Evolutionary conservation across 495 filamentous ascomycete genomes (phyloP).

Genomic region (Penicillium manginii): DNA sequence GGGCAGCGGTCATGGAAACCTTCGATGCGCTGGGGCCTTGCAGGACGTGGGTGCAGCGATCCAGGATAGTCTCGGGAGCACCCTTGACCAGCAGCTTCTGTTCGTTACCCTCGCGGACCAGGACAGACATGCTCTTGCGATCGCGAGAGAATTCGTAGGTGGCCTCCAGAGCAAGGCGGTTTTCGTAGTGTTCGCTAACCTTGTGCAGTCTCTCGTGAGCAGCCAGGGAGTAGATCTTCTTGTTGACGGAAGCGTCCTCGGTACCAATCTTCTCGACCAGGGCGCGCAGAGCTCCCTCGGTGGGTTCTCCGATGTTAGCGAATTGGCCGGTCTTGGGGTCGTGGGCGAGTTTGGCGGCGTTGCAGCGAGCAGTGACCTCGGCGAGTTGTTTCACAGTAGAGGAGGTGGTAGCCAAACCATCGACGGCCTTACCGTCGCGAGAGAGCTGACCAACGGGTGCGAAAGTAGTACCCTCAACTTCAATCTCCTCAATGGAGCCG

Average conservation of each 20-base stretch:
- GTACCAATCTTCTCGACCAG: constrained; percentile 95
- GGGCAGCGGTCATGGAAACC: constrained; percentile 67
- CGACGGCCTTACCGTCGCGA: constrained; percentile 65
- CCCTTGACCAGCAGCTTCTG: constrained; percentile 94
- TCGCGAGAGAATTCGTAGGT: constrained; percentile 98
- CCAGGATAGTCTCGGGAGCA: constrained; percentile 90
- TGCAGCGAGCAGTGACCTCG: constrained; percentile 89
- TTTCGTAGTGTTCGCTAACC: constrained; percentile 84
- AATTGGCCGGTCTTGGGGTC: constrained; percentile 73
- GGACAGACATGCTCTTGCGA: constrained; percentile 98
- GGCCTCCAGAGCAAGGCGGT: constrained; percentile 69
- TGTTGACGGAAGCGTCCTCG: constrained; percentile 59
- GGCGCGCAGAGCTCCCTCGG: constrained; percentile 90
- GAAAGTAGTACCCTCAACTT: constrained; percentile 93
- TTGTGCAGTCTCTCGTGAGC: constrained; percentile 68
- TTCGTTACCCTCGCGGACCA: constrained; percentile 67
- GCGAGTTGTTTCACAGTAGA: constrained; percentile 76
- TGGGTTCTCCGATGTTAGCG: constrained; percentile 91
- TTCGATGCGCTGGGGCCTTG: constrained; percentile 75
- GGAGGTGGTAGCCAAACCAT: constrained; percentile 75
- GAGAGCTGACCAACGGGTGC: constrained; percentile 77
- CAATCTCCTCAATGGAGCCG: constrained; percentile 83
- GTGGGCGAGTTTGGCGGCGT: constrained; percentile 81
- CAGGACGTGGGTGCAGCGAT: constrained; percentile 81
- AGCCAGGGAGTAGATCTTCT: constrained; percentile 49